A percentile compares a stretch with the other conserved stretches of the same genome.
phyloP scores from a whole-genome alignment of 345 rosid genomes.

The Clausena lansium region DNA sequence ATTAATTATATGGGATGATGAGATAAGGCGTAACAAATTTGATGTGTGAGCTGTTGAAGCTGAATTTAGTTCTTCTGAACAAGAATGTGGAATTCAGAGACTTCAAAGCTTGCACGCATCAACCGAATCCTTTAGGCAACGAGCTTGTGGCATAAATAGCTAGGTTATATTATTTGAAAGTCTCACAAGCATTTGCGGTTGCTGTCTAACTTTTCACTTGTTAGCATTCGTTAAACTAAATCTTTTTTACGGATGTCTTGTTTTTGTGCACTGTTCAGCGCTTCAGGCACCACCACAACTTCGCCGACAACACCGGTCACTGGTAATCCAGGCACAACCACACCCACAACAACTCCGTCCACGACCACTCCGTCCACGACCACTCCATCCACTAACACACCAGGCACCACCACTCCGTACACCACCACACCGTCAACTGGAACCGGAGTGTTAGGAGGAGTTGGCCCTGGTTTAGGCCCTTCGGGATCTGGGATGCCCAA shows the following conservation, averaged over 20 bases:
- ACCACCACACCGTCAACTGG: constrained; percentile 44
- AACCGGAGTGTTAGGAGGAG: constrained; percentile 52
- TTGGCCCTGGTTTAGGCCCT: constrained; percentile 41
- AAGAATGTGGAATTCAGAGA: neutral
- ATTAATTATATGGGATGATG: neutral
- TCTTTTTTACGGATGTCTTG: neutral
- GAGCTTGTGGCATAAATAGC: neutral
- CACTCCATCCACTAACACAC: constrained; percentile 27
- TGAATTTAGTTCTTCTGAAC: neutral
- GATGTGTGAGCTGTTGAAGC: neutral
- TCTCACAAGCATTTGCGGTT: neutral
- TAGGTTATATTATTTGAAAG: neutral
- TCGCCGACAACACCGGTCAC: constrained; percentile 6
- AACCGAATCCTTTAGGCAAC: neutral
- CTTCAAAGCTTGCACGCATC: neutral
- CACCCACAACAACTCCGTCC: constrained; percentile 10
- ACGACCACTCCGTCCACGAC: constrained; percentile 30
- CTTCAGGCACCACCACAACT: constrained; percentile 24
- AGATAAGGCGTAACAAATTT: neutral
- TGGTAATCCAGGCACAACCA: constrained; percentile 5
- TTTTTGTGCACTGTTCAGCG: constrained; percentile 8
- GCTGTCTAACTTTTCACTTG: neutral
- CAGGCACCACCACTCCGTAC: constrained; percentile 37
- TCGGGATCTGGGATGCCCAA: constrained; percentile 36
- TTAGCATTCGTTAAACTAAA: neutral